Percentiles rank a stretch among this genome's conserved stretches.
phyloP scores from a whole-genome alignment of 306 rosid genomes.

The Prosopis cineraria region DNA sequence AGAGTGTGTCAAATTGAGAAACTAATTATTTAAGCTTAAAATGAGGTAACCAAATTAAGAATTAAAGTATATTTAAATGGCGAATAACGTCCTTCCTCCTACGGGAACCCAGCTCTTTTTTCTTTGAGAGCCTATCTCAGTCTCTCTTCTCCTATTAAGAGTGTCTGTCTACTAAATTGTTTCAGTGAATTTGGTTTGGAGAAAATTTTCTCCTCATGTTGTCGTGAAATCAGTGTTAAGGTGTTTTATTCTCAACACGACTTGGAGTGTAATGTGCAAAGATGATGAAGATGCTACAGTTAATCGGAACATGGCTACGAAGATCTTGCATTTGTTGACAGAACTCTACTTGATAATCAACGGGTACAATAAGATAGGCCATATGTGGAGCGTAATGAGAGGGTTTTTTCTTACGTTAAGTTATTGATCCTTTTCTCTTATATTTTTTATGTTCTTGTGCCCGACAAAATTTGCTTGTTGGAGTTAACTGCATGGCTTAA shows the following conservation, averaged over 20 bases:
- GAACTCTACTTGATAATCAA: not conserved
- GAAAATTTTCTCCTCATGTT: not conserved
- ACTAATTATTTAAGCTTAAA: not conserved
- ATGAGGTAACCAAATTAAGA: not conserved
- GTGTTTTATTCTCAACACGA: not conserved
- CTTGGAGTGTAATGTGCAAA: not conserved
- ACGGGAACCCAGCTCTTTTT: not conserved
- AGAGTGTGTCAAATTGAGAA: not conserved
- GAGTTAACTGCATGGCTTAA: no score
- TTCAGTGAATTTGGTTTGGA: not conserved
- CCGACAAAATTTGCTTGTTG: not conserved
- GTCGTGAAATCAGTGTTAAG: not conserved
- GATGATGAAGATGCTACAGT: not conserved
- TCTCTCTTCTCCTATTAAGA: not conserved
- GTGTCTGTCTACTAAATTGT: not conserved
- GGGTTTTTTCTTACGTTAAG: not conserved
- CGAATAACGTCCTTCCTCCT: not conserved
- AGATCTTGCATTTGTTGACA: not conserved
- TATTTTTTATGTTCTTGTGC: not conserved
- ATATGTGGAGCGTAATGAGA: no score
- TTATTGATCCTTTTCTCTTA: not conserved
- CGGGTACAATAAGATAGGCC: not conserved
- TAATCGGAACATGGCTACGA: not conserved
- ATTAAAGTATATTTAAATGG: no score
- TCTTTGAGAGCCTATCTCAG: not conserved